phyloP scores from a whole-genome alignment of 2,329 filamentous ascomycete genomes.

The Biscogniauxia marginata region DNA sequence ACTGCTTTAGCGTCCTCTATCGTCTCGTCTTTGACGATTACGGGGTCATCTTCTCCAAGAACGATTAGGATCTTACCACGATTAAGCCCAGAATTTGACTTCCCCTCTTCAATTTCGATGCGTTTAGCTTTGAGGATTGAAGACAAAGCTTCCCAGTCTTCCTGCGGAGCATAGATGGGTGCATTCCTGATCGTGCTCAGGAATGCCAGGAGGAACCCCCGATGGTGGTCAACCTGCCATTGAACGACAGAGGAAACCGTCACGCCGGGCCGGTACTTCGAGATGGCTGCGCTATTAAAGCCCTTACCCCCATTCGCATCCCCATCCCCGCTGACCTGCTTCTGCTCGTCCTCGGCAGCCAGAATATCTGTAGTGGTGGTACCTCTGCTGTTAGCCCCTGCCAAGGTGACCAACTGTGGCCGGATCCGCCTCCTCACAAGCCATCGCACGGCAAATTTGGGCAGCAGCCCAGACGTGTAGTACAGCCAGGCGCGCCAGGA shows the following conservation, averaged over 20 bases:
- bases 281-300: constrained; percentile 51
- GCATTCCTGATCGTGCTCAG: constrained; percentile 68
- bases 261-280: constrained; percentile 48
- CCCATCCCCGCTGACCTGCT: constrained; percentile 30
- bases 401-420: constrained; percentile 12
- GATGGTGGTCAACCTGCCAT: constrained; percentile 68
- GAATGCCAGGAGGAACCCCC: constrained; percentile 68
- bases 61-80: constrained; percentile 61
- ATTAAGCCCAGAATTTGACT: constrained; percentile 36
- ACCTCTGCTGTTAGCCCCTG: not conserved
- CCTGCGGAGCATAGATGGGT: constrained; percentile 64
- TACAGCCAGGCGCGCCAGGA: constrained; percentile 60
- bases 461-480: constrained; percentile 60
- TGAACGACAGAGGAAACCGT: constrained; percentile 62
- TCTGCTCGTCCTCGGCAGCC: constrained; percentile 23
- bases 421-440: constrained; percentile 32
- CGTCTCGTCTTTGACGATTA: constrained; percentile 65
- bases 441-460: constrained; percentile 53
- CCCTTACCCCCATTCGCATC: constrained; percentile 37
- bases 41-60: constrained; percentile 63
- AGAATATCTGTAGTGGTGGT: constrained; percentile 18
- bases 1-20: constrained; percentile 57
- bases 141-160: constrained; percentile 60
- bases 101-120: constrained; percentile 22
- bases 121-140: constrained; percentile 40